Percentiles rank a stretch among this genome's conserved stretches.
Conservation (phyloP, 768 basidiomycete species). For the Pisolithus marmoratus region DNA sequence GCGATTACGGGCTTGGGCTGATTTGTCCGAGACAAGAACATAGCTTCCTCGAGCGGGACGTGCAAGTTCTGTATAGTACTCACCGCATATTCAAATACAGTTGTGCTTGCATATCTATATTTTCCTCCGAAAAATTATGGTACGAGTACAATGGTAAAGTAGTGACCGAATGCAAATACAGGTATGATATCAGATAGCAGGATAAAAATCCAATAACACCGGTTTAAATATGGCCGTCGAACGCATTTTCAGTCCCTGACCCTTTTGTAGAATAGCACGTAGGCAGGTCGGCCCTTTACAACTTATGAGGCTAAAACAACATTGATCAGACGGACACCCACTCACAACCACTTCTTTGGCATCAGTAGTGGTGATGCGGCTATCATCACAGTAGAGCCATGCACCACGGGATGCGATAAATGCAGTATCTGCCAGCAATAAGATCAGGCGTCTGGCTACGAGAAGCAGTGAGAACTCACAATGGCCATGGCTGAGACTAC, state of each 20-base stretch:
- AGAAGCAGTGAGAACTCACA: constrained; percentile 51
- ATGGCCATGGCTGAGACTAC: constrained; percentile 90
- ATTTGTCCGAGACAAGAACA: too few relatives aligned
- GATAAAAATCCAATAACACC: constrained; percentile 14
- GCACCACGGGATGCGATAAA: constrained; percentile 80
- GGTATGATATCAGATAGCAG: constrained; percentile 8
- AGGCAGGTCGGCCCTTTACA: constrained; percentile 59
- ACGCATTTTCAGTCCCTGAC: constrained; percentile 23
- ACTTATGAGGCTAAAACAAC: constrained; percentile 14
- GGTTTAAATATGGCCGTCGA: neutral
- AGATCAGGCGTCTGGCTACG: neutral
- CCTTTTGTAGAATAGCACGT: constrained; percentile 79
- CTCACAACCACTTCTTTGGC: constrained; percentile 80
- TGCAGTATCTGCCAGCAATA: constrained; percentile 68
- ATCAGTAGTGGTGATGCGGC: constrained; percentile 69
- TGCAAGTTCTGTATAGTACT: too few relatives aligned
- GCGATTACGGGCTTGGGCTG: too few relatives aligned
- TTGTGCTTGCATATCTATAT: neutral
- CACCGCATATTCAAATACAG: neutral
- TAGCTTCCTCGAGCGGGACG: too few relatives aligned
- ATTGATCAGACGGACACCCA: constrained; percentile 10
- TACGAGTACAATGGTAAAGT: constrained; percentile 25
- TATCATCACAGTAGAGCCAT: constrained; percentile 95
- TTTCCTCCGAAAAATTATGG: constrained; percentile 14
- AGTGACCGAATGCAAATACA: constrained; percentile 15